These are phyloP conservation scores for Cryptococcus wingfieldii DNA, from an alignment of 1,284 basidiomycete genomes.

Conservation along the genomic window DNA sequence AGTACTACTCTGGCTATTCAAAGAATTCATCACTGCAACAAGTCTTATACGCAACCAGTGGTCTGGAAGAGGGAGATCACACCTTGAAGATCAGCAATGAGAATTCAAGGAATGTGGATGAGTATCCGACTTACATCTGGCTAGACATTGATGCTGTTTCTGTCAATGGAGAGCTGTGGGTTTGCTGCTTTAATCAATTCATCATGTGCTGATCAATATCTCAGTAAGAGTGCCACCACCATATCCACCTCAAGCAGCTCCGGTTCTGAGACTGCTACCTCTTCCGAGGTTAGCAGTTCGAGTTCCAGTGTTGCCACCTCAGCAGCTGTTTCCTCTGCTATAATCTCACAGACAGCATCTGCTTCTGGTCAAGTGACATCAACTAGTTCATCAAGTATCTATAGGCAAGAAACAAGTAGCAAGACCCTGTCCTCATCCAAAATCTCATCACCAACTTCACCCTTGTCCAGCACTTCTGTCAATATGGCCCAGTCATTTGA, in stretches of 20 bases:
- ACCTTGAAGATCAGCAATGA: constrained; percentile 30
- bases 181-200: background rate
- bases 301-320: background rate
- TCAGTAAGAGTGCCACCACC: background rate
- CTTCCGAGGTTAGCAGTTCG: constrained; percentile 3
- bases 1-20: constrained; percentile 32
- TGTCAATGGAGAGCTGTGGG: constrained; percentile 28
- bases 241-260: background rate
- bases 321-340: constrained; percentile 1
- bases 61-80: constrained; percentile 26
- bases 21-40: constrained; percentile 16
- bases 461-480: background rate
- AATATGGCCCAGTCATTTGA: background rate
- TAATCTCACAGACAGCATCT: background rate
- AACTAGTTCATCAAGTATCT: background rate
- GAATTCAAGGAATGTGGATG: constrained; percentile 21
- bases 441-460: background rate
- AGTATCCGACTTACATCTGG: constrained; percentile 25
- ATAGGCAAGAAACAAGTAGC: background rate
- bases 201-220: background rate
- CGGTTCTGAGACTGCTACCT: constrained; percentile 4
- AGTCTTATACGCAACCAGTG: constrained; percentile 27
- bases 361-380: background rate
- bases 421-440: background rate
- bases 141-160: constrained; percentile 31